These are phyloP conservation scores for Daucus carota DNA, from an alignment of 129 eudicot genomes.

Conservation along the genomic window DNA sequence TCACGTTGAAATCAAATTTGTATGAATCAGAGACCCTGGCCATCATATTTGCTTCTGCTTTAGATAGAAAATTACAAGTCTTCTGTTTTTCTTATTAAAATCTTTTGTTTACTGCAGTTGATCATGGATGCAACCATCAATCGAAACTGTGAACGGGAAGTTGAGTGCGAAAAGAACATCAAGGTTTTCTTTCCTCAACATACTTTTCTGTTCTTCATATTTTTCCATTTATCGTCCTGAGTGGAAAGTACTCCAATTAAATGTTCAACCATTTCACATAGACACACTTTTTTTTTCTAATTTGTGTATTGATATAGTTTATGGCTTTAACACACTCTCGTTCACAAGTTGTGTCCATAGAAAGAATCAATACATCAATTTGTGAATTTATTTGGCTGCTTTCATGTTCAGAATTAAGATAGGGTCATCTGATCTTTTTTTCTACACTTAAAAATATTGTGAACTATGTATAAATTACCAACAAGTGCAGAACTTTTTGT, in stretches of 20 bases:
- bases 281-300: background rate
- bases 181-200: slow-evolving; percentile 21
- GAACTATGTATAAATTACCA: background rate
- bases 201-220: background rate
- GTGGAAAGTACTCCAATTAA: background rate
- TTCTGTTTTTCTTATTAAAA: background rate
- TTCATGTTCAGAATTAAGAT: background rate
- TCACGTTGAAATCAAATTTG: background rate
- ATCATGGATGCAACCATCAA: slow-evolving; percentile 30
- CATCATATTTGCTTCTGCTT: background rate
- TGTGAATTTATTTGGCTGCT: background rate
- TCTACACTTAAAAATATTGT: background rate
- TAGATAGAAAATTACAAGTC: background rate
- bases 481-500: background rate
- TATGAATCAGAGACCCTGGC: background rate
- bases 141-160: slow-evolving; percentile 16
- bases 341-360: background rate
- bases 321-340: background rate
- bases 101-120: background rate
- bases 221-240: background rate
- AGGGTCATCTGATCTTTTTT: background rate
- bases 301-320: background rate
- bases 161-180: slow-evolving; percentile 23
- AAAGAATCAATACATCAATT: background rate
- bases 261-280: background rate